phyloP scores from a whole-genome alignment of 768 basidiomycete species.

The Punctularia strigosozonata region DNA sequence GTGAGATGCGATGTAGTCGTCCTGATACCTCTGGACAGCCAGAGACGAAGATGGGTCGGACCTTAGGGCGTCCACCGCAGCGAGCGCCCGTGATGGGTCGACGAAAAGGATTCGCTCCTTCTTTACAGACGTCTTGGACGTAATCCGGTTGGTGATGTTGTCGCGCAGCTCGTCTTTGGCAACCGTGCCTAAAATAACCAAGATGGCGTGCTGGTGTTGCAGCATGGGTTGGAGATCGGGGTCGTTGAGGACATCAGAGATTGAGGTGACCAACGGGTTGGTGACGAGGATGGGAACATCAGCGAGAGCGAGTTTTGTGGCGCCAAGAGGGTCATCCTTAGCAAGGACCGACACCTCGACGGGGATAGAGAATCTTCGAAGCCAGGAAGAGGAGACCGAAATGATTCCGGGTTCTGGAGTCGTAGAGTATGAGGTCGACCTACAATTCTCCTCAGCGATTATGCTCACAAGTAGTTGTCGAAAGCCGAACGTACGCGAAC shows the following conservation, averaged over 20 bases:
- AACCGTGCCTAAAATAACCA: slow-evolving; percentile 11
- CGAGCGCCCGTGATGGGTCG: slow-evolving; percentile 48
- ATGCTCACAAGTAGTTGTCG: no score
- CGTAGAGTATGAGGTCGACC: no score
- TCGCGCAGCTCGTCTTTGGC: not conserved
- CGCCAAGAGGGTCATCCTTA: not conserved
- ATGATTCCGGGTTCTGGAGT: slow-evolving; percentile 12
- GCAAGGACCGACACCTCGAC: slow-evolving; percentile 16
- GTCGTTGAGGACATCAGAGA: slow-evolving; percentile 26
- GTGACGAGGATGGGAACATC: slow-evolving; percentile 55
- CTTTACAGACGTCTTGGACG: not conserved
- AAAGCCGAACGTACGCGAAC: no score
- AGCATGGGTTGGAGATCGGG: slow-evolving; percentile 12
- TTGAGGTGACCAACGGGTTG: slow-evolving; percentile 47
- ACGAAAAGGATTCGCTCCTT: slow-evolving; percentile 25
- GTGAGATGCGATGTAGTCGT: slow-evolving; percentile 46
- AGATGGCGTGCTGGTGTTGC: slow-evolving; percentile 16
- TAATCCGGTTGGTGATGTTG: not conserved
- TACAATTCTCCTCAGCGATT: no score
- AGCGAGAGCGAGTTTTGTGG: slow-evolving; percentile 16
- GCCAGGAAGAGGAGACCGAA: slow-evolving; percentile 35
- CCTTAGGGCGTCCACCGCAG: slow-evolving; percentile 38
- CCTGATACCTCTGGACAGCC: slow-evolving; percentile 54
- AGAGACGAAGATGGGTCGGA: slow-evolving; percentile 30
- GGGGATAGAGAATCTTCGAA: slow-evolving; percentile 39